These are phyloP conservation scores for Akebia trifoliata DNA, from an alignment of 164 flowering plant genomes.

Conservation along the genomic window DNA sequence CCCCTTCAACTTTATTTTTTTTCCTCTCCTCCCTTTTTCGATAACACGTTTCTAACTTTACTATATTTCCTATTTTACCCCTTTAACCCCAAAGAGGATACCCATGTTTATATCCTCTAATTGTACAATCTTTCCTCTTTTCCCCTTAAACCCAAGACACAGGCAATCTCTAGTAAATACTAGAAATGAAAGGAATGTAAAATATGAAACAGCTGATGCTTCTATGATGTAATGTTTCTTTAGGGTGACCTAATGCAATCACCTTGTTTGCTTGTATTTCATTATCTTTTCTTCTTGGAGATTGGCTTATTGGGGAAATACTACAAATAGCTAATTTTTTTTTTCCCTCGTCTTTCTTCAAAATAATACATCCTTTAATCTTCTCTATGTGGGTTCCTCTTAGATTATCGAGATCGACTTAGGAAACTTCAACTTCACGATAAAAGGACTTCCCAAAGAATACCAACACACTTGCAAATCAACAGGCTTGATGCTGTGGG, in stretches of 20 bases:
- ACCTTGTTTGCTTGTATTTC: too few relatives aligned
- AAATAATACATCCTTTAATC: neutral
- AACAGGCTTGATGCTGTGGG: slow-evolving; percentile 97
- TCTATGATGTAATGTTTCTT: neutral
- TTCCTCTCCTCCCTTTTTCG: too few relatives aligned
- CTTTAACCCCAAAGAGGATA: too few relatives aligned
- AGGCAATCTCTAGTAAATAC: too few relatives aligned
- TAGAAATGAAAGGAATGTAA: neutral
- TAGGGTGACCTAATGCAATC: neutral
- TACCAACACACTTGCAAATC: slow-evolving; percentile 95
- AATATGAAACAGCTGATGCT: neutral
- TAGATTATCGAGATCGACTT: slow-evolving; percentile 53
- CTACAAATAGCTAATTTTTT: neutral
- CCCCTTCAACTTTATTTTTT: too few relatives aligned
- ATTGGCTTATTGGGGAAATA: neutral
- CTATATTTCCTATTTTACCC: too few relatives aligned
- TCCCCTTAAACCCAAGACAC: too few relatives aligned
- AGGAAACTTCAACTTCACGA: slow-evolving; percentile 42
- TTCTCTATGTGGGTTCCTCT: slow-evolving; percentile 2
- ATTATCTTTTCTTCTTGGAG: neutral
- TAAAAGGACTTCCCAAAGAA: slow-evolving; percentile 62
- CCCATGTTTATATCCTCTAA: too few relatives aligned
- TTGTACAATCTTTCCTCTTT: too few relatives aligned
- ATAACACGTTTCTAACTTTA: too few relatives aligned
- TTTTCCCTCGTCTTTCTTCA: neutral